Evolutionary conservation across 225 moss, liverwort and hornwort species (phyloP).

Genomic region (Bryum argenteum): DNA sequence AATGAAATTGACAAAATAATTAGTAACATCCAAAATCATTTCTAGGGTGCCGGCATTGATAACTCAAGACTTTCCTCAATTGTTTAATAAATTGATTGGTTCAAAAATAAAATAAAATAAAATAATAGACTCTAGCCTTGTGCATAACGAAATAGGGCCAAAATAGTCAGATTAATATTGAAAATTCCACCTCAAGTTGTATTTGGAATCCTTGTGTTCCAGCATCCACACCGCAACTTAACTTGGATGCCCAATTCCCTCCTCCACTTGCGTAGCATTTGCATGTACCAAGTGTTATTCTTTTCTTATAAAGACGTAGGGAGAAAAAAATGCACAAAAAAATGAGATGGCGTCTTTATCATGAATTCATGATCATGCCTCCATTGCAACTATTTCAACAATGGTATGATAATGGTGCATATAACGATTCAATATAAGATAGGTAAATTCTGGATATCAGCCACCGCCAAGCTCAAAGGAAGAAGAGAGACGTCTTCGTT

Average conservation of each 20-base stretch:
- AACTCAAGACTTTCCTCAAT: no score
- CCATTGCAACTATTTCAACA: neutral
- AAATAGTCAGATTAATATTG: neutral
- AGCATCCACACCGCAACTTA: neutral
- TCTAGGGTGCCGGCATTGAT: no score
- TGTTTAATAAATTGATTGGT: no score
- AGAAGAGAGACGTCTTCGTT: neutral
- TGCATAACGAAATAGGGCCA: neutral
- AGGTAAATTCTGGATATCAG: neutral
- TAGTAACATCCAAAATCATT: no score
- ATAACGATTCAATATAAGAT: neutral
- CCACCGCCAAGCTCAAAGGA: constrained; percentile 16
- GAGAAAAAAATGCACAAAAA: neutral
- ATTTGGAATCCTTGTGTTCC: neutral
- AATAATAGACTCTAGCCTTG: neutral
- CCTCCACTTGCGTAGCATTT: neutral
- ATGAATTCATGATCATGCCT: no score
- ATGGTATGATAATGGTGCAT: neutral
- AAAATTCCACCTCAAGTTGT: no score
- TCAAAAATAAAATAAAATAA: no score
- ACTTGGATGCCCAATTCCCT: neutral
- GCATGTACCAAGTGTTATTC: neutral
- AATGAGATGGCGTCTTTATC: neutral
- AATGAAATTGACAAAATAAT: no score
- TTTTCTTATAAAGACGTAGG: neutral